Conservation (phyloP, 805 yeast species). For the Ogataea minuta region DNA sequence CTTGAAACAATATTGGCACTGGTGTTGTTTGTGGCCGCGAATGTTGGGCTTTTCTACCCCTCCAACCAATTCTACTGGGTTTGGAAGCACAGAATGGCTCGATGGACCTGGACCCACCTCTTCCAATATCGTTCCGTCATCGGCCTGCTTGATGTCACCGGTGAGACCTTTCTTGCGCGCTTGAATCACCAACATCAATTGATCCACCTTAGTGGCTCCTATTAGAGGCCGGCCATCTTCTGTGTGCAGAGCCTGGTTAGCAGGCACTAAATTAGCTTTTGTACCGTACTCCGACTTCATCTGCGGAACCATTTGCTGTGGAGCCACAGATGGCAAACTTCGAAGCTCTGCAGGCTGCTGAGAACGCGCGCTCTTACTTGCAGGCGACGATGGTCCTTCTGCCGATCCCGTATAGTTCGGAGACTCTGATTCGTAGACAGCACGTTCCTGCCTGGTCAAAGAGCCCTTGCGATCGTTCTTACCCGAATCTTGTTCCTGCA, state of each 20-base stretch:
- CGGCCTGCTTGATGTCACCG: constrained; percentile 59
- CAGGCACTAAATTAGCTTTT: constrained; percentile 38
- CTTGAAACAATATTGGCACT: constrained; percentile 76
- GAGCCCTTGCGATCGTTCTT: not conserved
- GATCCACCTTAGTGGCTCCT: constrained; percentile 90
- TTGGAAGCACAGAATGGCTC: constrained; percentile 47
- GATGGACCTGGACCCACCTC: constrained; percentile 26
- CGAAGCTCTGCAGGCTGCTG: constrained; percentile 1
- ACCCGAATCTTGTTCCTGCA: not conserved
- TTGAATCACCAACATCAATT: constrained; percentile 85
- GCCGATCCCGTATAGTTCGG: not conserved
- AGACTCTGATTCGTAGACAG: not conserved
- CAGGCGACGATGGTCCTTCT: not conserved
- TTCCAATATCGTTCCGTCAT: constrained; percentile 68
- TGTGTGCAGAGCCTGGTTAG: constrained; percentile 44
- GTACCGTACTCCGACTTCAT: constrained; percentile 9
- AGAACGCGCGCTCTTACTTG: not conserved
- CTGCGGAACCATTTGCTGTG: constrained; percentile 10
- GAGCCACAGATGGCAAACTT: not conserved
- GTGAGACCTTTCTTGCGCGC: constrained; percentile 77
- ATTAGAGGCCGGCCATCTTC: constrained; percentile 69
- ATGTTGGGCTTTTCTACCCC: constrained; percentile 68
- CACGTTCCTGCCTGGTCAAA: not conserved
- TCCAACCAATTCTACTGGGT: constrained; percentile 67
- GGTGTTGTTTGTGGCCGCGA: constrained; percentile 51